These are phyloP conservation scores for Pichia sp. DNA, from an alignment of 1,139 yeast genomes.

Conservation along the genomic window DNA sequence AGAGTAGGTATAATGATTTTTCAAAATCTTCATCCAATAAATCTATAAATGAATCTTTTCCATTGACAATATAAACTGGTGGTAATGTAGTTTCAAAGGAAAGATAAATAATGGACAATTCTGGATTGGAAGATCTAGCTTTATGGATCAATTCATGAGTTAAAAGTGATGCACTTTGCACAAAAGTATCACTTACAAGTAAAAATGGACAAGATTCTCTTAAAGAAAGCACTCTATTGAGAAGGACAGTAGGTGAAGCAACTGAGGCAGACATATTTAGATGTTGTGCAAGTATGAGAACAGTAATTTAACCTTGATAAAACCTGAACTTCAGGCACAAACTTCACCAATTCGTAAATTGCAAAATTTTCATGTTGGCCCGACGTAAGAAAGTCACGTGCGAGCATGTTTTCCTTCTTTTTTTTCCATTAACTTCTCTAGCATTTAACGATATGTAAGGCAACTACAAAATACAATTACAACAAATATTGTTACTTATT, in stretches of 20 bases:
- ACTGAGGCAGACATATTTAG: constrained; percentile 24
- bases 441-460: too few species aligned
- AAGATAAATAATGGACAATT: constrained; percentile 38
- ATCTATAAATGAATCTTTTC: constrained; percentile 37
- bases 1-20: constrained; percentile 9
- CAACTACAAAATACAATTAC: too few species aligned
- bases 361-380: too few species aligned
- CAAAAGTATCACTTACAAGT: constrained; percentile 59
- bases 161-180: constrained; percentile 58
- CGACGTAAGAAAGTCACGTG: too few species aligned
- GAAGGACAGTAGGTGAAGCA: constrained; percentile 51
- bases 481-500: too few species aligned
- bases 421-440: too few species aligned
- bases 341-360: too few species aligned
- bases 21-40: constrained; percentile 31
- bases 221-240: constrained; percentile 56
- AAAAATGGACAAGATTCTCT: constrained; percentile 73
- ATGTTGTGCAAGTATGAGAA: background rate
- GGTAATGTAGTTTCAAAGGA: constrained; percentile 53
- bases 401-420: too few species aligned
- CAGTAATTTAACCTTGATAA: too few species aligned
- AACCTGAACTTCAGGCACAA: too few species aligned
- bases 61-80: constrained; percentile 42
- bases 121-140: constrained; percentile 25
- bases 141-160: constrained; percentile 51